A percentile compares a stretch with the other conserved stretches of the same genome.
Conservation (phyloP, 1,284 basidiomycete species). For the Limonomyces culmigenus region DNA sequence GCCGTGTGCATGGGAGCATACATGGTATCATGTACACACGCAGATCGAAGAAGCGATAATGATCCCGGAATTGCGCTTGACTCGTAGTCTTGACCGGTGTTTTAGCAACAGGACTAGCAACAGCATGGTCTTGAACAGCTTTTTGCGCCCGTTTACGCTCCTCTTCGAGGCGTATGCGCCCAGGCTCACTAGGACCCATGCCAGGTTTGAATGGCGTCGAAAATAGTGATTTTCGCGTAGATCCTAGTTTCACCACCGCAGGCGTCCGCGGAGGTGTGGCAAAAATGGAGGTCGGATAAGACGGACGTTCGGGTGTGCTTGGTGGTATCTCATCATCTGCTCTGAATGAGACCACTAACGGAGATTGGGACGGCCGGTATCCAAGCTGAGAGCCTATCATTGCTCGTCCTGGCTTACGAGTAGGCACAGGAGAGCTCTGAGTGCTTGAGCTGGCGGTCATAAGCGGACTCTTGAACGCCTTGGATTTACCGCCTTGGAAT, state of each 20-base stretch:
- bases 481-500: too few species aligned
- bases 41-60: not conserved
- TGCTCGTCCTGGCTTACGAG: too few species aligned
- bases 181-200: constrained; percentile 35
- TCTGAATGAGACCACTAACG: not conserved
- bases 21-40: too few species aligned
- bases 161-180: constrained; percentile 17
- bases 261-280: not conserved
- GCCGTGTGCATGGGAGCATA: too few species aligned
- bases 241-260: not conserved
- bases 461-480: too few species aligned
- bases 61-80: constrained; percentile 1
- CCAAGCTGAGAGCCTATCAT: not conserved
- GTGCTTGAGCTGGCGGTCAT: too few species aligned
- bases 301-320: not conserved
- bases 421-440: too few species aligned
- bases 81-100: too few species aligned
- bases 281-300: not conserved
- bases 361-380: not conserved
- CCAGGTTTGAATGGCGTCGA: constrained; percentile 55
- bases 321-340: not conserved
- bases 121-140: too few species aligned
- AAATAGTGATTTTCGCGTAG: constrained; percentile 17
- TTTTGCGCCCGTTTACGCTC: constrained; percentile 6
- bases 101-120: too few species aligned